These are phyloP conservation scores for Termitomyces sp. DNA, from an alignment of 768 basidiomycete genomes.

Conservation along the genomic window DNA sequence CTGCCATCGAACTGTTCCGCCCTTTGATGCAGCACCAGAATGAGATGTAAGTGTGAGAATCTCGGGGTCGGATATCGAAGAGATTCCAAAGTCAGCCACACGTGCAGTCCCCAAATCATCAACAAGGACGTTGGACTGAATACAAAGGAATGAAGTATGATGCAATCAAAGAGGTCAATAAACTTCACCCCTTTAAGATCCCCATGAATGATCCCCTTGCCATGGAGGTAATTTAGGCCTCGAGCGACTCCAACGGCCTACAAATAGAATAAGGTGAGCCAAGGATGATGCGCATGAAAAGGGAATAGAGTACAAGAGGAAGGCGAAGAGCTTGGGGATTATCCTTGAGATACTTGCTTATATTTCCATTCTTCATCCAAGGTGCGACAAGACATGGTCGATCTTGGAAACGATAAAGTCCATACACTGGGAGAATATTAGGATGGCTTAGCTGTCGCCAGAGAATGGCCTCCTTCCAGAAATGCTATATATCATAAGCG, in stretches of 20 bases:
- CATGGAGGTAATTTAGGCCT: not conserved
- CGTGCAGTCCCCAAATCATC: not conserved
- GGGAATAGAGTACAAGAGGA: slow-evolving; percentile 1
- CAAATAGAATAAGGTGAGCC: not conserved
- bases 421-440: slow-evolving; percentile 30
- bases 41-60: not conserved
- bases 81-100: not conserved
- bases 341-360: slow-evolving; percentile 6
- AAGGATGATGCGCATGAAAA: not conserved
- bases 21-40: not conserved
- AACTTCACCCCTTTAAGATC: not conserved
- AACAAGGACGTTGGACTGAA: not conserved
- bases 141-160: not conserved
- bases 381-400: slow-evolving; percentile 29
- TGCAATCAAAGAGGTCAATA: too few species aligned
- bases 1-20: not conserved
- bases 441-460: slow-evolving; percentile 10
- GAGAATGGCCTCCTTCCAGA: slow-evolving; percentile 9
- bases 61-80: not conserved
- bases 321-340: not conserved
- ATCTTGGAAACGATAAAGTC: slow-evolving; percentile 18
- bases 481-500: not conserved
- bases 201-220: not conserved
- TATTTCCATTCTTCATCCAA: slow-evolving; percentile 32
- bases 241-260: not conserved